Evolutionary conservation across 495 filamentous ascomycete genomes (phyloP), one percentile per base, ranked within the genome.

Genomic region (Hypoxylon subgilvum): DNA sequence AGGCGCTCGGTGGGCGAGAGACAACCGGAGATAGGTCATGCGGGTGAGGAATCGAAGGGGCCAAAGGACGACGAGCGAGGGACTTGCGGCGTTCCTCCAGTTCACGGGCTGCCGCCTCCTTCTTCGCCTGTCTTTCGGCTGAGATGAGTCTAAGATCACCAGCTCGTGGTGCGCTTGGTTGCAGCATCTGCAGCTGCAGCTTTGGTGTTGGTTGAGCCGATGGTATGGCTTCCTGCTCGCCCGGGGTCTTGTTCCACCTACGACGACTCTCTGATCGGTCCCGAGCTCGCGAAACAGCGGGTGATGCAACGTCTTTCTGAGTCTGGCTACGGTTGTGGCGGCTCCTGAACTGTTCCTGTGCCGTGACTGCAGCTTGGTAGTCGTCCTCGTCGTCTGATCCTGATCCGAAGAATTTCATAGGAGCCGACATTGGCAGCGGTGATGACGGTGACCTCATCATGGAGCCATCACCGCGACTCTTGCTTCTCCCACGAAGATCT

Each of bases 71-170:
- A 8, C 87, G 79, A 2, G 90, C 88, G 10, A 96, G 82, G 17
- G 91, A 96, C 58, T 89, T 82, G 38, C 91, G 84, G 14, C 91
- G 84, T 52, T 92, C 88, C 74, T 96, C 91, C 18, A 96, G 81
- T 72, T 96, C 91, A 46, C 87, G 86, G 6, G 89, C 89, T 10
- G 91, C 91, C 19, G 87, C 73, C 61, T 92, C 89, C 72, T 88
- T 90, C 72, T 87, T 86, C 35, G 80, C 66, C 39, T 78, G 75
- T 32, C 79, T 69, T 57, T 84, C 82, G 39, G 80, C 78, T 36
- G 77, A 81, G 45, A 81, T 77, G 30, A 71, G 53, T 51, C 62
- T 74, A 39, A 78, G 57, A 36, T 76, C 76, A 3, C 76, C 74
- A 10, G 68, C 68, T 31, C 45, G 52, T 12, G 57, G 19, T 38